phyloP scores from a whole-genome alignment of 2,329 filamentous ascomycete species.

The Ilyonectria robusta region DNA sequence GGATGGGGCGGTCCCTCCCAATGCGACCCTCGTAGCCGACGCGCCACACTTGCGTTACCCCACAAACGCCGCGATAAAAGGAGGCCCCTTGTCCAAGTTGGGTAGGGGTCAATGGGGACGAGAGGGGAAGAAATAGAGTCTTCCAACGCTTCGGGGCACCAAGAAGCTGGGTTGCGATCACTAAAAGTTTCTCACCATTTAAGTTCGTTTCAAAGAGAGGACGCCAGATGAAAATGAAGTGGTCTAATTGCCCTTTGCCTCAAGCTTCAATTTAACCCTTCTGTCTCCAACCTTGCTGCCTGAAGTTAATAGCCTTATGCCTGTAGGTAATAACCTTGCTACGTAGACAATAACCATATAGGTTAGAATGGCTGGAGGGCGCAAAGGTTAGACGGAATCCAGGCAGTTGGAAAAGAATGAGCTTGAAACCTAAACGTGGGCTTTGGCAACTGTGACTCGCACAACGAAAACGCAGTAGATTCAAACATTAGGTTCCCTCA shows the following conservation, averaged over 20 bases:
- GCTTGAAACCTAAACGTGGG: no score
- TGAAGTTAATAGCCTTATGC: no score
- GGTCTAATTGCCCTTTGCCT: neutral
- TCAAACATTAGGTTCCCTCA: no score
- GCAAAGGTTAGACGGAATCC: no score
- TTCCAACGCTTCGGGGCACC: neutral
- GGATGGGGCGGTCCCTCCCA: neutral
- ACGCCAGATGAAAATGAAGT: neutral
- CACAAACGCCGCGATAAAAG: constrained; percentile 28
- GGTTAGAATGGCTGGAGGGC: no score
- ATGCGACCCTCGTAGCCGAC: constrained; percentile 1
- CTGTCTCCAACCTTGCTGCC: no score
- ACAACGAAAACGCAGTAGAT: no score
- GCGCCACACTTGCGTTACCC: constrained; percentile 16
- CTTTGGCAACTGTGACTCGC: neutral
- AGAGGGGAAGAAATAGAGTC: constrained; percentile 3
- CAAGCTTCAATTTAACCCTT: no score
- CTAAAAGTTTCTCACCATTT: neutral
- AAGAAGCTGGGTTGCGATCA: neutral
- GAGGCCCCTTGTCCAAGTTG: constrained; percentile 17
- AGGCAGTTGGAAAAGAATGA: no score
- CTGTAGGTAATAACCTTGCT: no score
- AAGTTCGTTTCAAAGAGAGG: neutral
- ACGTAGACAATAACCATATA: no score
- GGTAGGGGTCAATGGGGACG: constrained; percentile 7